Percentiles rank a stretch among this genome's conserved stretches.
phyloP scores from a whole-genome alignment of 2,329 filamentous ascomycete species.

The Hypocreales sp. region DNA sequence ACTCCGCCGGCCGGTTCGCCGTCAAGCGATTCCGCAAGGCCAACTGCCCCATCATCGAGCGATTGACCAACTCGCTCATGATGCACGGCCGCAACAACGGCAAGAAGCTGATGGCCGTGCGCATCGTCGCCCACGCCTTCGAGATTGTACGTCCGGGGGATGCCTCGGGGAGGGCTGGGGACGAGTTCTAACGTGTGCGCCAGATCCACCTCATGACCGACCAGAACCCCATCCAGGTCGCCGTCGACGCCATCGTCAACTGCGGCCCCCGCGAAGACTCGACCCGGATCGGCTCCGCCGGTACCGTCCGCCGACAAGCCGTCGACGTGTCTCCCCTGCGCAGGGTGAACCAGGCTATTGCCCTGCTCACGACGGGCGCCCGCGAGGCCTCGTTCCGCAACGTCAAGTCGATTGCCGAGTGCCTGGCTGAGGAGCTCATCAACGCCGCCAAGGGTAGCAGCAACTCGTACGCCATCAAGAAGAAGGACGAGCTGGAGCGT shows the following conservation, averaged over 20 bases:
- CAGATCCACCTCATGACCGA: conserved; percentile 99
- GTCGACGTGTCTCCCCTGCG: conserved; percentile 99
- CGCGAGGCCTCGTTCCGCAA: conserved; percentile 99
- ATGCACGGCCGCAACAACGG: conserved; percentile 99
- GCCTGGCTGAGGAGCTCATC: conserved; percentile 99
- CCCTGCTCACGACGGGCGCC: conserved; percentile 96
- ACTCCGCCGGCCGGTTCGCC: conserved; percentile 97
- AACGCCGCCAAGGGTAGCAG: conserved; percentile 99
- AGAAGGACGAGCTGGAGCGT: conserved; percentile 99
- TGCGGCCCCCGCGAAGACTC: conserved; percentile 99
- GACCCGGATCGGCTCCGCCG: conserved; percentile 97
- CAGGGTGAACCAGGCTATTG: conserved; percentile 99
- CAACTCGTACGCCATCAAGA: conserved; percentile 99
- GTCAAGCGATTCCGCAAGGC: conserved; percentile 99
- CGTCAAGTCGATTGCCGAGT: conserved; percentile 99
- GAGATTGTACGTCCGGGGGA: conserved; percentile 80
- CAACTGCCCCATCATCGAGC: conserved; percentile 99
- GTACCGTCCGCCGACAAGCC: conserved; percentile 99
- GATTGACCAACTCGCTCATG: conserved; percentile 99
- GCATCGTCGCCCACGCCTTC: conserved; percentile 97
- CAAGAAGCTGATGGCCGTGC: conserved; percentile 99
- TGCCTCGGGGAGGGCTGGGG: too few relatives aligned
- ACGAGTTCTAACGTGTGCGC: conserved; percentile 11
- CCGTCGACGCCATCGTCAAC: conserved; percentile 99
- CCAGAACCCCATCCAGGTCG: conserved; percentile 99